Evolutionary conservation across 2,329 filamentous ascomycete species (phyloP).

Genomic region (Claviceps sp.): DNA sequence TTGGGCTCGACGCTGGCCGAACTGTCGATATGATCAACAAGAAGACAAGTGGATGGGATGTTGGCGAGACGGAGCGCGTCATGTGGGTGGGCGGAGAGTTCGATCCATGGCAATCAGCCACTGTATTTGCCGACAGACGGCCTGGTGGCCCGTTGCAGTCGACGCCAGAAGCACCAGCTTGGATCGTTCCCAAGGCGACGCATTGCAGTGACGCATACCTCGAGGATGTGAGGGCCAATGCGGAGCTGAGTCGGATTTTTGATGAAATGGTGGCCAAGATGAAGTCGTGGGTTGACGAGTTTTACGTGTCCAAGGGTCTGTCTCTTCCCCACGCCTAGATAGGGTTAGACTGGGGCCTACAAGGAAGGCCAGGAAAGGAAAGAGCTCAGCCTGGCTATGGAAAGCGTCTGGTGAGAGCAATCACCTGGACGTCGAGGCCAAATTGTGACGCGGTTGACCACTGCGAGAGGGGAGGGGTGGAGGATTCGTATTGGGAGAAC

Average conservation of each 20-base stretch:
- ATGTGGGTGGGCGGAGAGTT: conserved; percentile 45
- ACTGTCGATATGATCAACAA: conserved; percentile 30
- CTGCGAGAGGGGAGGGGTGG: too few species aligned
- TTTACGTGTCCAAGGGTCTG: conserved; percentile 12
- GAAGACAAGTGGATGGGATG: conserved; percentile 43
- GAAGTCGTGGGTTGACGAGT: conserved; percentile 39
- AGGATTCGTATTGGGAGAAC: too few species aligned
- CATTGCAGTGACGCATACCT: conserved; percentile 42
- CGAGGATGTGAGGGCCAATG: conserved; percentile 31
- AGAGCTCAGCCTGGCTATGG: too few species aligned
- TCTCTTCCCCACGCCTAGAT: background rate
- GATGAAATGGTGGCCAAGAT: conserved; percentile 22
- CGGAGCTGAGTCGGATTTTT: conserved; percentile 22
- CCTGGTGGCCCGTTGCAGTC: conserved; percentile 37
- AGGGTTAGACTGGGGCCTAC: too few species aligned
- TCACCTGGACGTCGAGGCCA: too few species aligned
- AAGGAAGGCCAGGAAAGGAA: too few species aligned
- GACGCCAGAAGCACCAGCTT: conserved; percentile 35
- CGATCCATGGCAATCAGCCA: conserved; percentile 46
- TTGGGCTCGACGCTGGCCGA: conserved; percentile 19
- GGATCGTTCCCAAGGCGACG: conserved; percentile 37
- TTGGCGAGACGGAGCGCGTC: conserved; percentile 36
- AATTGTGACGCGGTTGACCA: too few species aligned
- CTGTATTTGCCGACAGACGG: conserved; percentile 37
- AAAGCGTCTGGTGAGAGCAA: too few species aligned